Conservation (phyloP, 805 yeast species). For the Zygoascus bituminiphila region DNA sequence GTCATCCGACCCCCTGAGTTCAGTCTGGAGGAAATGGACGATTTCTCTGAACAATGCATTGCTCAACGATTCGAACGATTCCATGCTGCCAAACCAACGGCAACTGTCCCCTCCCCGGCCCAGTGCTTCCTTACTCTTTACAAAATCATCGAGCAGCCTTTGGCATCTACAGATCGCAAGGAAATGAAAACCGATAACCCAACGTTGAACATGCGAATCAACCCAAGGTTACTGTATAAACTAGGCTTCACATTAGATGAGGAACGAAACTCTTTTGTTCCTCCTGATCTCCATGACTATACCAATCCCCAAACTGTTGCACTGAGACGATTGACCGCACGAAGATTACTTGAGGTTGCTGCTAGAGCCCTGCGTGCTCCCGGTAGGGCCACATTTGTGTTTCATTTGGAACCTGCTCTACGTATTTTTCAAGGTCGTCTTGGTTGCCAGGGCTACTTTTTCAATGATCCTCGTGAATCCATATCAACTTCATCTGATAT, state of each 20-base stretch:
- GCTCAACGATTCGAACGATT: constrained; percentile 39
- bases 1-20: constrained; percentile 30
- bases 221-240: constrained; percentile 41
- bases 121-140: constrained; percentile 54
- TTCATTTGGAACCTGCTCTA: constrained; percentile 8
- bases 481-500: background rate
- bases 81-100: constrained; percentile 21
- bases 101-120: constrained; percentile 42
- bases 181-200: constrained; percentile 48
- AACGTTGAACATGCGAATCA: constrained; percentile 47
- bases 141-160: constrained; percentile 61
- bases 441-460: background rate
- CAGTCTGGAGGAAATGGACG: constrained; percentile 36
- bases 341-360: constrained; percentile 16
- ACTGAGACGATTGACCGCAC: constrained; percentile 10
- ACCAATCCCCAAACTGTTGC: constrained; percentile 11
- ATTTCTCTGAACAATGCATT: constrained; percentile 44
- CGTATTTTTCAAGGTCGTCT: constrained; percentile 3
- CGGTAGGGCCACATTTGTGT: background rate
- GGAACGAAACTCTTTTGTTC: constrained; percentile 13
- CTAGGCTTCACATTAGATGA: constrained; percentile 20
- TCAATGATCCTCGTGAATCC: background rate
- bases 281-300: constrained; percentile 18
- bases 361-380: constrained; percentile 6
- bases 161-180: constrained; percentile 41